Evolutionary conservation across 2,329 filamentous ascomycete genomes (phyloP).

Genomic region (Penicillium fuscoglaucum): DNA sequence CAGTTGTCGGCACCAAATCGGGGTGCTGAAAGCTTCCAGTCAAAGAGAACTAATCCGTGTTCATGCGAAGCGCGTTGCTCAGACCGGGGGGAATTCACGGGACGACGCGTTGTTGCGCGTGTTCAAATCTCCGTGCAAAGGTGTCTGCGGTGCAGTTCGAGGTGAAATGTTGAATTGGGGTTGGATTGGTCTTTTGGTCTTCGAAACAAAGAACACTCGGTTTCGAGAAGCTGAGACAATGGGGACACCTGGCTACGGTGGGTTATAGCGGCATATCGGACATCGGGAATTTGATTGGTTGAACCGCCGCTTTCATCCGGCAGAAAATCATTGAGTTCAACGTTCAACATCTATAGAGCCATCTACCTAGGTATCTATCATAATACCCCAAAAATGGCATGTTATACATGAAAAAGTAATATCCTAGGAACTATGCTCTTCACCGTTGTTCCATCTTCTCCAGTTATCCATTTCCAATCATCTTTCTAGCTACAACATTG

Average conservation of each 20-base stretch:
- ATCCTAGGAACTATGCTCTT: background rate
- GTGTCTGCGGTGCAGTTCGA: background rate
- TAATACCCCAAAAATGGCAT: background rate
- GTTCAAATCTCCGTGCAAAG: background rate
- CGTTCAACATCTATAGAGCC: background rate
- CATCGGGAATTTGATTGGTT: background rate
- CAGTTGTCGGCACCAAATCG: background rate
- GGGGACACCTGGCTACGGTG: background rate
- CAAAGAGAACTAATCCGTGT: background rate
- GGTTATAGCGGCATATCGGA: background rate
- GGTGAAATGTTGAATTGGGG: background rate
- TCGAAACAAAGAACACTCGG: conserved; percentile 7
- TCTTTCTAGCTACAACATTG: background rate
- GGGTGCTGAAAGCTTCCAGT: background rate
- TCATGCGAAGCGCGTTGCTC: conserved; percentile 4
- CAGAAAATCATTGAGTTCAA: background rate
- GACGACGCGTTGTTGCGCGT: background rate
- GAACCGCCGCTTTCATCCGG: background rate
- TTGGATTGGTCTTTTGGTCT: background rate
- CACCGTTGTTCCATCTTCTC: background rate
- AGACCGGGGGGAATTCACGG: background rate
- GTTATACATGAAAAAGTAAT: background rate
- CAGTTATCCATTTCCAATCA: background rate
- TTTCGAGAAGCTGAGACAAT: conserved; percentile 4
- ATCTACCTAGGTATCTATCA: background rate